A percentile compares a stretch with the other conserved stretches of the same genome.
Conservation (phyloP, 2,329 filamentous ascomycete genomes). For the Penicillium brevicompactum region DNA sequence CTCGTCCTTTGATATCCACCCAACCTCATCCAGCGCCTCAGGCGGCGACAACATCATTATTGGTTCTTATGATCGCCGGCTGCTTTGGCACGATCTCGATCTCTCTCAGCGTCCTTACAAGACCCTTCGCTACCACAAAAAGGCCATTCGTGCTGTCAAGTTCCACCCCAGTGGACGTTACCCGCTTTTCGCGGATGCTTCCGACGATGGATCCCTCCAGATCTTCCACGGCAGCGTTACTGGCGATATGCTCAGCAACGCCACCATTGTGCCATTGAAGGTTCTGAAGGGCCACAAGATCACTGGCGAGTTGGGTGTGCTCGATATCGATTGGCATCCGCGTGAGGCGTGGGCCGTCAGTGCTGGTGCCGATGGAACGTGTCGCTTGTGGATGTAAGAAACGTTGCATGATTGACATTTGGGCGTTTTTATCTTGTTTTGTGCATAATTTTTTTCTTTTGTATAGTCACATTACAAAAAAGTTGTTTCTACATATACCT, state of each 20-base stretch:
- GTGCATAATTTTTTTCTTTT: constrained; percentile 26
- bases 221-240: constrained; percentile 97
- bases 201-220: constrained; percentile 91
- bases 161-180: constrained; percentile 77
- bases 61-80: constrained; percentile 87
- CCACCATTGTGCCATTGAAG: constrained; percentile 94
- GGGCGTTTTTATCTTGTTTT: constrained; percentile 26
- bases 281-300: constrained; percentile 89
- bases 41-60: constrained; percentile 93
- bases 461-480: constrained; percentile 34
- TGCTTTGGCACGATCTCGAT: constrained; percentile 97
- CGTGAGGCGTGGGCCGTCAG: constrained; percentile 91
- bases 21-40: constrained; percentile 83
- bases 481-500: constrained; percentile 18
- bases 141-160: constrained; percentile 85
- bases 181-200: constrained; percentile 90
- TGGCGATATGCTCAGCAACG: constrained; percentile 92
- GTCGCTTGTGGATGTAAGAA: constrained; percentile 77
- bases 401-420: constrained; percentile 25
- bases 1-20: constrained; percentile 88
- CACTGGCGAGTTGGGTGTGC: constrained; percentile 79
- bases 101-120: constrained; percentile 90
- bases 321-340: constrained; percentile 96
- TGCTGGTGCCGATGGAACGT: constrained; percentile 90
- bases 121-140: constrained; percentile 90